phyloP scores from a whole-genome alignment of 371 early-diverging fungal genomes.

The Dichotomocladium elegans region DNA sequence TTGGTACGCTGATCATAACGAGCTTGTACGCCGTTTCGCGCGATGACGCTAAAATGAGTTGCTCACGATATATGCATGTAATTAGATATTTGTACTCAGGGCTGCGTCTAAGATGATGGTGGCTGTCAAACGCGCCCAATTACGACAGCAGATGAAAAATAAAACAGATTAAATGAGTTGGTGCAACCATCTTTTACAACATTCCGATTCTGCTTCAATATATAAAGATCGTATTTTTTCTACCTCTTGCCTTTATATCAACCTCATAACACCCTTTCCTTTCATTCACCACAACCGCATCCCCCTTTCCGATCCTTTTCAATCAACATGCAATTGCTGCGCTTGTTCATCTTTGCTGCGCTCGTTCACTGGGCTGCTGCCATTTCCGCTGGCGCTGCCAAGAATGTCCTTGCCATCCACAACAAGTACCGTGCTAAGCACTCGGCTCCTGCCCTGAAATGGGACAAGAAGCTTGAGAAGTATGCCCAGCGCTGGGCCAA shows the following conservation, averaged over 20 bases:
- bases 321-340: conserved; percentile 1
- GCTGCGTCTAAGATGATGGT: conserved; percentile 22
- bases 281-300: background rate
- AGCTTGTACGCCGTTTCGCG: background rate
- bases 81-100: conserved; percentile 28
- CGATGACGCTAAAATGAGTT: too few relatives aligned
- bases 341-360: conserved; percentile 2
- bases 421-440: conserved; percentile 46
- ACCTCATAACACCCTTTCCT: too few relatives aligned
- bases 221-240: too few relatives aligned
- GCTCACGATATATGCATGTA: too few relatives aligned
- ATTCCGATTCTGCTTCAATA: background rate
- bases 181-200: background rate
- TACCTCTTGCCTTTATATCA: too few relatives aligned
- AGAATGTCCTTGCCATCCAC: conserved; percentile 26
- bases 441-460: conserved; percentile 37
- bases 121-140: conserved; percentile 24
- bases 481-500: conserved; percentile 50
- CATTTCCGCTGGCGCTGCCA: conserved; percentile 3
- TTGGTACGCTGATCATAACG: conserved; percentile 40
- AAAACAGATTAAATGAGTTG: conserved; percentile 21
- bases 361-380: background rate
- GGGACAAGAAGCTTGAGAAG: conserved; percentile 34
- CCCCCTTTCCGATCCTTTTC: conserved; percentile 36
- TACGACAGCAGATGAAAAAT: conserved; percentile 11